A percentile compares a stretch with the other conserved stretches of the same genome.
phyloP scores from a whole-genome alignment of 768 basidiomycete genomes.

The Suillus plorans region DNA sequence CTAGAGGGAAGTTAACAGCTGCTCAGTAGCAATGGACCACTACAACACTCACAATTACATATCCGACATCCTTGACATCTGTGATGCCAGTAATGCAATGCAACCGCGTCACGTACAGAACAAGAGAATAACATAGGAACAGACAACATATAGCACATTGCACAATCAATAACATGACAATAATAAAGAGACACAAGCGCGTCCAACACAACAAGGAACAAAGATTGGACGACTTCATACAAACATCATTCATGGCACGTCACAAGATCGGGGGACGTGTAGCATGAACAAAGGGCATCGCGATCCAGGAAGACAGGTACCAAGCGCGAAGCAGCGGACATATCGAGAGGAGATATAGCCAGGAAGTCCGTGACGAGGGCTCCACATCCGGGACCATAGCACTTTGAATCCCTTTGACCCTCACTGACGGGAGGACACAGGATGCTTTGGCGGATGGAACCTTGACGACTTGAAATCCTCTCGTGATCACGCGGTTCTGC shows the following conservation, averaged over 20 bases:
- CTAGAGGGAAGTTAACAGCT: conserved; percentile 38
- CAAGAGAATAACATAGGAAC: conserved; percentile 12
- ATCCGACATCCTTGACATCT: conserved; percentile 99
- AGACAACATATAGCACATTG: conserved; percentile 30
- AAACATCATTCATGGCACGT: conserved; percentile 7
- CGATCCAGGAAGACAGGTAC: conserved; percentile 24
- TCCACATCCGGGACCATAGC: conserved; percentile 4
- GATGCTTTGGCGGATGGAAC: conserved; percentile 7
- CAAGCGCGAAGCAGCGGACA: conserved; percentile 21
- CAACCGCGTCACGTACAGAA: conserved; percentile 30
- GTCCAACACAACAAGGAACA: conserved; percentile 26
- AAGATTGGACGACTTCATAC: neutral
- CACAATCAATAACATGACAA: conserved; percentile 33
- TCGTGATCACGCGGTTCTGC: conserved; percentile 8
- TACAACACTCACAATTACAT: conserved; percentile 77
- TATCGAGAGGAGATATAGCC: conserved; percentile 20
- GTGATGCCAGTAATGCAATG: conserved; percentile 32
- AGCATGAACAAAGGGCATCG: conserved; percentile 20
- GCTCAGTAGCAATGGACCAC: conserved; percentile 5
- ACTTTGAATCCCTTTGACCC: neutral
- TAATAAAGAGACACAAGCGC: conserved; percentile 30
- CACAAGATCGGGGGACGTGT: conserved; percentile 1
- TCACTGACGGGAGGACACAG: conserved; percentile 4
- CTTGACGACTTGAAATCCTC: conserved; percentile 8
- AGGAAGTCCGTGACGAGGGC: conserved; percentile 17